Percentiles rank a stretch among this genome's conserved stretches.
Conservation (phyloP, 2,329 filamentous ascomycete genomes). For the Penicillium polonicum region DNA sequence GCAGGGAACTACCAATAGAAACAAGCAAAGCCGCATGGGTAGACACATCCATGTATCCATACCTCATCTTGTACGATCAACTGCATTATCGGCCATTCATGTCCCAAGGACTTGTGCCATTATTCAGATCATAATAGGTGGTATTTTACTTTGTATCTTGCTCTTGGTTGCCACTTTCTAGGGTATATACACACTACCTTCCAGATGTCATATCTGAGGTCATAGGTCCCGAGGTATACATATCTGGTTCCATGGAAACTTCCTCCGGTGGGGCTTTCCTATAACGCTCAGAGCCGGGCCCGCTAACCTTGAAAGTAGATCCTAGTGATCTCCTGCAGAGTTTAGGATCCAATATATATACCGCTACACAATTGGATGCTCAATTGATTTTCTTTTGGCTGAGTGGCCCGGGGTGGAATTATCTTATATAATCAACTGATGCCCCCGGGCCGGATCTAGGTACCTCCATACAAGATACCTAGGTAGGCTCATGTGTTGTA, state of each 20-base stretch:
- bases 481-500: background rate
- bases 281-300: background rate
- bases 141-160: too few species aligned
- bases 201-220: background rate
- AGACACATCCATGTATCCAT: background rate
- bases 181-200: background rate
- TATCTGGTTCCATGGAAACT: background rate
- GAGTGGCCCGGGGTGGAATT: background rate
- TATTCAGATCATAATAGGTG: background rate
- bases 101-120: background rate
- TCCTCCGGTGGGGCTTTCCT: background rate
- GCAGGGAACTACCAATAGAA: slow-evolving; percentile 5
- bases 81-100: background rate
- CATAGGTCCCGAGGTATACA: background rate
- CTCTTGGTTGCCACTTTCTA: too few species aligned
- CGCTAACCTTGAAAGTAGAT: background rate
- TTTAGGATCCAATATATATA: background rate
- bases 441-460: background rate
- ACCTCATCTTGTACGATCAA: background rate
- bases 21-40: background rate
- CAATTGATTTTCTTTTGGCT: background rate
- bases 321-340: background rate
- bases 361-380: background rate
- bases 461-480: background rate
- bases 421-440: background rate